phyloP scores from a whole-genome alignment of 306 rosid genomes.

The Potentilla sterilis region DNA sequence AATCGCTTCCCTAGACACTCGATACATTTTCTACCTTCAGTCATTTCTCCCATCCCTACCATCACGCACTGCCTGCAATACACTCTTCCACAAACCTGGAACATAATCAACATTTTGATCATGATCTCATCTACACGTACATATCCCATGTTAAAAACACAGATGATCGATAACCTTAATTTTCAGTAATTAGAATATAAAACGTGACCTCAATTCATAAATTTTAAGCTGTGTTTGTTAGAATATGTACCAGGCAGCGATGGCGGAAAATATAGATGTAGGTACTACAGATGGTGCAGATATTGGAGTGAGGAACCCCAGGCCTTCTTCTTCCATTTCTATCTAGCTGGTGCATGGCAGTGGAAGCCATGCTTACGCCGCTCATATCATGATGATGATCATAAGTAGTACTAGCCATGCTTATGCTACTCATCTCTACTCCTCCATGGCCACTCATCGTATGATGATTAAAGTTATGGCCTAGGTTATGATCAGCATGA shows the following conservation, averaged over 20 bases:
- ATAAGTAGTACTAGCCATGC: constrained; percentile 11
- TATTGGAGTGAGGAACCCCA: constrained; percentile 83
- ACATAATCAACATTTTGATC: constrained; percentile 8
- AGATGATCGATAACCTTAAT: neutral
- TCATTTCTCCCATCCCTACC: constrained; percentile 86
- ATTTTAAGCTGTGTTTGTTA: neutral
- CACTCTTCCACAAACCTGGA: constrained; percentile 87
- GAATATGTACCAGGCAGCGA: constrained; percentile 62
- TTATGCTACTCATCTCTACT: constrained; percentile 12
- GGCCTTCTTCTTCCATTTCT: constrained; percentile 48
- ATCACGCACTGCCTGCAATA: constrained; percentile 72
- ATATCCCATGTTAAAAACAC: neutral
- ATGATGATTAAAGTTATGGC: neutral
- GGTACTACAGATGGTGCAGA: constrained; percentile 62
- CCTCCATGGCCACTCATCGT: constrained; percentile 31
- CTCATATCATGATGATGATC: constrained; percentile 32
- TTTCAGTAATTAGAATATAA: neutral
- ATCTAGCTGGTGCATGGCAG: constrained; percentile 25
- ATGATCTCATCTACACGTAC: neutral
- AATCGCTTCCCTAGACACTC: constrained; percentile 79
- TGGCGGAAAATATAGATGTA: constrained; percentile 62
- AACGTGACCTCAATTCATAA: neutral
- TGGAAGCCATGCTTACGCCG: constrained; percentile 39
- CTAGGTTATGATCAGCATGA: neutral
- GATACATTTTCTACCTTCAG: constrained; percentile 81